Evolutionary conservation across 1,284 basidiomycete species (phyloP).

Genomic region (Cryptococcus sp.): DNA sequence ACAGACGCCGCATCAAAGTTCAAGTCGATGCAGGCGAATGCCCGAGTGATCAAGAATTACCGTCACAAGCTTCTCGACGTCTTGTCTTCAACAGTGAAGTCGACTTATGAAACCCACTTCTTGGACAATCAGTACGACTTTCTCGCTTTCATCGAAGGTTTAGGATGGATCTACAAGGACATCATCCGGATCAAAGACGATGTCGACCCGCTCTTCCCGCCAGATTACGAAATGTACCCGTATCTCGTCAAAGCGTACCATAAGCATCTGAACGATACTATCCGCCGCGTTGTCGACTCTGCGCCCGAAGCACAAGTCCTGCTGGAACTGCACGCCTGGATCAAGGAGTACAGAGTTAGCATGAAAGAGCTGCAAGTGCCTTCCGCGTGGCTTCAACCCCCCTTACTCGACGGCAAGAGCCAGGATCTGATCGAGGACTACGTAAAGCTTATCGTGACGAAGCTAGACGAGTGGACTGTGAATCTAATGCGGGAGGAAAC

Average conservation of each 20-base stretch:
- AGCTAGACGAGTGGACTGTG: slow-evolving; percentile 95
- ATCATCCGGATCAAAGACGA: slow-evolving; percentile 85
- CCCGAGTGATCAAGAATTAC: slow-evolving; percentile 94
- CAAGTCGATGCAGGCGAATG: slow-evolving; percentile 87
- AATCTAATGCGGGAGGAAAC: slow-evolving; percentile 93
- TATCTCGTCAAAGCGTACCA: slow-evolving; percentile 90
- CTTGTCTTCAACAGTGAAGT: slow-evolving; percentile 75
- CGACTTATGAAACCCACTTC: slow-evolving; percentile 72
- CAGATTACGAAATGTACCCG: slow-evolving; percentile 82
- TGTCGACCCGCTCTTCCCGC: slow-evolving; percentile 87
- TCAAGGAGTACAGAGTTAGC: slow-evolving; percentile 90
- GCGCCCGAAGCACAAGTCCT: slow-evolving; percentile 85
- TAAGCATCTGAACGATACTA: slow-evolving; percentile 74
- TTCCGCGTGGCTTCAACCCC: slow-evolving; percentile 77
- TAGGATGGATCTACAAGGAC: slow-evolving; percentile 92
- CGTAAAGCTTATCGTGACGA: slow-evolving; percentile 85
- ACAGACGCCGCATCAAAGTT: slow-evolving; percentile 86
- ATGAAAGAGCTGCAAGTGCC: slow-evolving; percentile 92
- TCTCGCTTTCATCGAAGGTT: slow-evolving; percentile 71
- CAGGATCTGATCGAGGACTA: slow-evolving; percentile 95
- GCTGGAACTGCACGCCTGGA: slow-evolving; percentile 84
- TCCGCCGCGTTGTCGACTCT: slow-evolving; percentile 70
- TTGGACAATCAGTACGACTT: slow-evolving; percentile 65
- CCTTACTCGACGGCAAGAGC: slow-evolving; percentile 89
- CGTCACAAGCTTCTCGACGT: slow-evolving; percentile 83